These are phyloP conservation scores for Colletotrichum musicola DNA, from an alignment of 2,329 filamentous ascomycete genomes.

Conservation along the genomic window DNA sequence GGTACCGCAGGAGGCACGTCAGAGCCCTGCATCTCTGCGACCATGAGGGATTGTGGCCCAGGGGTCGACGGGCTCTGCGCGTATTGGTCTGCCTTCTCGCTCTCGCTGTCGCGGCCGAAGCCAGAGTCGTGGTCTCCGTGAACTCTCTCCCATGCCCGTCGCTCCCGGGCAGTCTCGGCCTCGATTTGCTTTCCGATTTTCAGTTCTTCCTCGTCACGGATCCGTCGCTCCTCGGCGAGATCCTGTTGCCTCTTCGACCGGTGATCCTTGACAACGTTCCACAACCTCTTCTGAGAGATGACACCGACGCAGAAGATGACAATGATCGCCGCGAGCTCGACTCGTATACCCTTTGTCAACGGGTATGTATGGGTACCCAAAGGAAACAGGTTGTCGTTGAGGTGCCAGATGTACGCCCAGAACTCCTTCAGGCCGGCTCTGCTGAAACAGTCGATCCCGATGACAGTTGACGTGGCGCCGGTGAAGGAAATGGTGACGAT, in stretches of 20 bases:
- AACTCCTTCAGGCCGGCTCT: slow-evolving; percentile 94
- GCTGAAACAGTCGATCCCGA: slow-evolving; percentile 93
- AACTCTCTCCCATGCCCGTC: slow-evolving; percentile 79
- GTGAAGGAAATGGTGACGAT: slow-evolving; percentile 83
- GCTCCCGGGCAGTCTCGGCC: slow-evolving; percentile 70
- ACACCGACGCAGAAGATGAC: slow-evolving; percentile 81
- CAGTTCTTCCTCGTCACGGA: slow-evolving; percentile 75
- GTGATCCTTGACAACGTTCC: slow-evolving; percentile 80
- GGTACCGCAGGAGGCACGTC: slow-evolving; percentile 42
- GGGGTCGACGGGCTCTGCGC: slow-evolving; percentile 41
- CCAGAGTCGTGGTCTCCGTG: slow-evolving; percentile 75
- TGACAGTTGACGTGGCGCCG: slow-evolving; percentile 81
- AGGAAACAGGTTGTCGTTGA: slow-evolving; percentile 87
- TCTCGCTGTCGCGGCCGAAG: slow-evolving; percentile 59
- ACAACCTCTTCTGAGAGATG: slow-evolving; percentile 87
- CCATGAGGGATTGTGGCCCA: slow-evolving; percentile 47
- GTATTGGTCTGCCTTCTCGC: slow-evolving; percentile 54
- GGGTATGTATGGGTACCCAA: slow-evolving; percentile 83
- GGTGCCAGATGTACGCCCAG: slow-evolving; percentile 90
- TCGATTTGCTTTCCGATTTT: slow-evolving; percentile 77
- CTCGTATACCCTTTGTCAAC: slow-evolving; percentile 85
- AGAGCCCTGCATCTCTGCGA: slow-evolving; percentile 59
- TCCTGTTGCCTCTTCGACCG: slow-evolving; percentile 66
- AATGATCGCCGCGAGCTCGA: slow-evolving; percentile 84
- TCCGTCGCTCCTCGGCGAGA: slow-evolving; percentile 62